Conservation (phyloP, 2,329 filamentous ascomycete species). For the Phyllosticta citribraziliensis region DNA sequence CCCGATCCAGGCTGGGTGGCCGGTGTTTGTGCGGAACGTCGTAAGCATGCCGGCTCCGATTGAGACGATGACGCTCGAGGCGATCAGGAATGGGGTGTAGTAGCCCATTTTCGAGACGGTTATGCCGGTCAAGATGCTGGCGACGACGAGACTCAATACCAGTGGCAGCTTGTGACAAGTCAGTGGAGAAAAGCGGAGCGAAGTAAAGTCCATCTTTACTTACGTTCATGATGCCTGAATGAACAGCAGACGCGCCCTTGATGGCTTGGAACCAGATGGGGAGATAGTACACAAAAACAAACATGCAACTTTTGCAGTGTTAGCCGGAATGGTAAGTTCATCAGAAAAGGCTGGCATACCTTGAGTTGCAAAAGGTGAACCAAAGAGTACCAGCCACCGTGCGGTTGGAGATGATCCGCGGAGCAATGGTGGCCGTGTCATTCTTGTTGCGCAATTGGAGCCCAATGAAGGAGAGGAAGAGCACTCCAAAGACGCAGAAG, state of each 20-base stretch:
- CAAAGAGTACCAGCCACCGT: slow-evolving; percentile 35
- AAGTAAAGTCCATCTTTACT: background rate
- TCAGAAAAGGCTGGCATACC: background rate
- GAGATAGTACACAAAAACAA: slow-evolving; percentile 35
- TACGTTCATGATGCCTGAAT: slow-evolving; percentile 34
- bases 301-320: slow-evolving; percentile 18
- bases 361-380: slow-evolving; percentile 20
- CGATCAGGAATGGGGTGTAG: slow-evolving; percentile 41
- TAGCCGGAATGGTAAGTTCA: background rate
- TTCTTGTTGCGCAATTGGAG: slow-evolving; percentile 24
- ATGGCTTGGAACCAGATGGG: slow-evolving; percentile 43
- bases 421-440: slow-evolving; percentile 29
- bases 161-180: slow-evolving; percentile 33
- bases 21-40: slow-evolving; percentile 32
- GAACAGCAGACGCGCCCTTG: slow-evolving; percentile 35
- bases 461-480: slow-evolving; percentile 31
- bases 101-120: slow-evolving; percentile 32
- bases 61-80: slow-evolving; percentile 32
- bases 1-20: slow-evolving; percentile 28
- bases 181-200: background rate
- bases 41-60: slow-evolving; percentile 38
- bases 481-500: slow-evolving; percentile 33
- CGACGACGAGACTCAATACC: slow-evolving; percentile 32
- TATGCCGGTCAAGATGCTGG: slow-evolving; percentile 16
- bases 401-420: slow-evolving; percentile 36